Evolutionary conservation across 495 filamentous ascomycete species (phyloP), one percentile per base, ranked within the genome.

Genomic region (Penicillium paxilli): DNA sequence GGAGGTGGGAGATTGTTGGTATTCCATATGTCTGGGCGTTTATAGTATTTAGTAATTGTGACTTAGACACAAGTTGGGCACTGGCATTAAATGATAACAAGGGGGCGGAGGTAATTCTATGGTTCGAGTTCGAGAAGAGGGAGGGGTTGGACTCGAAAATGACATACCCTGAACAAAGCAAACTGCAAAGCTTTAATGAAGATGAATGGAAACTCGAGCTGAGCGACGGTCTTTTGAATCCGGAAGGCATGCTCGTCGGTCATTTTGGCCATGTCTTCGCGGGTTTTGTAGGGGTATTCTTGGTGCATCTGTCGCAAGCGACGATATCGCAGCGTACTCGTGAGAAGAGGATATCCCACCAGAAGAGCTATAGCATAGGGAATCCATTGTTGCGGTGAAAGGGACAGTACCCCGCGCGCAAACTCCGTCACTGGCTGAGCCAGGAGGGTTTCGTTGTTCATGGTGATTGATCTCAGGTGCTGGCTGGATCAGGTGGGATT

Each of bases 21-120:
- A 89, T 81, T 7, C 82, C 85, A 54, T 89, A 89, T 12, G 86
- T 87, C 80, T 85, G 30, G 28, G 23, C n/a, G n/a, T n/a, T n/a
- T n/a, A n/a, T n/a, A n/a, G n/a, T n/a, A n/a, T n/a, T n/a, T n/a
- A n/a, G n/a, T n/a, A n/a, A n/a, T n/a, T n/a, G n/a, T n/a, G n/a
- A n/a, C n/a, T n/a, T n/a, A n/a, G n/a, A n/a, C n/a, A n/a, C n/a
- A n/a, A n/a, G n/a, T n/a, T n/a, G n/a, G n/a, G n/a, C n/a, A n/a
- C n/a, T n/a, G n/a, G n/a, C n/a, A n/a, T n/a, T n/a, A n/a, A n/a
- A n/a, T n/a, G n/a, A n/a, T n/a, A n/a, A n/a, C n/a, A n/a, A n/a
- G n/a, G n/a, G n/a, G n/a, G 20, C 21, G 37, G 16, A 23, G 26
- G 2, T 19, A 28, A 28, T 28, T 19, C 19, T 38, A n/a, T n/a